Conservation (phyloP, 768 basidiomycete genomes). For the Gymnopilus dilepis region DNA sequence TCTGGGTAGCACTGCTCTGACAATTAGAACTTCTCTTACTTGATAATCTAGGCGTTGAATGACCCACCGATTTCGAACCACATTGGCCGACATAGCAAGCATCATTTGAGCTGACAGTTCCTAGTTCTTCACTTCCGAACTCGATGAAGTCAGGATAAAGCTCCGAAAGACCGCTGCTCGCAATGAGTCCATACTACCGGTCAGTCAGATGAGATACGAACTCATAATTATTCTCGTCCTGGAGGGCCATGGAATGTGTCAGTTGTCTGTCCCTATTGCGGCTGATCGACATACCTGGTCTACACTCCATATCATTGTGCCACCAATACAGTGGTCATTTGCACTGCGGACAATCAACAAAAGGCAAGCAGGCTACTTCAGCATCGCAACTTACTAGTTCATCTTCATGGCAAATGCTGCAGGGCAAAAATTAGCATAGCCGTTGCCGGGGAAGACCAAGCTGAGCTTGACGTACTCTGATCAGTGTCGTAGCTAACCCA, state of each 20-base stretch:
- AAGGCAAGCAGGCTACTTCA: neutral
- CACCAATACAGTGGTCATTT: conserved; percentile 27
- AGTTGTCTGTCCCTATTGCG: too few species aligned
- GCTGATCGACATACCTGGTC: conserved; percentile 16
- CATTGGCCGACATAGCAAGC: neutral
- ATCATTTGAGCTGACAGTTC: conserved; percentile 6
- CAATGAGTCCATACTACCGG: neutral
- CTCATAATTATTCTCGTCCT: conserved; percentile 11
- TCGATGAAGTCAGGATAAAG: conserved; percentile 2
- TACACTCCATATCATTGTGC: conserved; percentile 30
- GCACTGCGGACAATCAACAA: conserved; percentile 8
- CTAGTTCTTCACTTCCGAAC: neutral
- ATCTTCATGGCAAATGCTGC: conserved; percentile 29
- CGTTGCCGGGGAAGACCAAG: neutral
- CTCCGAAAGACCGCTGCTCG: neutral
- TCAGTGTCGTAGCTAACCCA: conserved; percentile 34
- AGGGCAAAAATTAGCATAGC: too few species aligned
- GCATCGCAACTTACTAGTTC: conserved; percentile 15
- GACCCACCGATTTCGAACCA: conserved; percentile 3
- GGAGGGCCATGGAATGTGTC: neutral
- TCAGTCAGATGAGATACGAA: neutral
- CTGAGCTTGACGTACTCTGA: neutral
- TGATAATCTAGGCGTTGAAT: neutral
- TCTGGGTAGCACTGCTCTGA: neutral
- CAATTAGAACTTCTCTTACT: too few species aligned